Base-by-base conservation (phyloP, 345 rosid genomes). In the Carallia pectinifolia region DNA sequence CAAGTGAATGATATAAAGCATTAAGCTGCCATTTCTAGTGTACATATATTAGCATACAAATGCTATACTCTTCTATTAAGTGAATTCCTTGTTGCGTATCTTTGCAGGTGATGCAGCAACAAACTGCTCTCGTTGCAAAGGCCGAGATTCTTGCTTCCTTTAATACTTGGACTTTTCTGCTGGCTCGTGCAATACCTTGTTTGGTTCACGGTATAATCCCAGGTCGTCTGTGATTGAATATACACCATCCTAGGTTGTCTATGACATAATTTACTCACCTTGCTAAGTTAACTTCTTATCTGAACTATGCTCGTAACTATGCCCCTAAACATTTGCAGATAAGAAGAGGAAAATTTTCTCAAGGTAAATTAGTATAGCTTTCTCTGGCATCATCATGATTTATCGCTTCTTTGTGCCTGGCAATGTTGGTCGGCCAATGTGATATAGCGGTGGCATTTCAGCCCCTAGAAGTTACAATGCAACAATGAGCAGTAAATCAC, bases 61-160 rank as follows among this genome's bases (percentile, higher is more conserved):
- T 69, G 52, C 30, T 1, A 13, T 8, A 48, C 9, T 23, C 71
- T 54, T 54, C 63, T 40, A 29, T 62, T 58, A 34, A 53, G 13
- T 37, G 1, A 44, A 4, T 60, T 58, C 19, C 44, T 70, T 56
- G 65, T 40, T 60, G 69, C 69, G 71, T 27, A 53, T 65, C 62
- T 50, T 84, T 68, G 44, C 87, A 94, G 97, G 97, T 94, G 71
- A 91, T 91, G 96, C 97, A 91, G 73, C 97, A 94, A 70, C 98
- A 94, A 80, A 94, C 96, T 56, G 94, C 89, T 72, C 90, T 95
- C 61, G 82, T 94, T 79, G 97, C 96, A 19, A 91, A 94, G 81
- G 96, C 97, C 71, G 96, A 97, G 75, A 91, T 94, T 52, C 91
- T 94, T 82, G 98, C 97, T 61, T 82, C 96, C 16, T 90, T 94